Percentiles rank a stretch among this genome's conserved stretches.
Conservation (phyloP, 805 yeast genomes). For the Pichia cephalocereana region DNA sequence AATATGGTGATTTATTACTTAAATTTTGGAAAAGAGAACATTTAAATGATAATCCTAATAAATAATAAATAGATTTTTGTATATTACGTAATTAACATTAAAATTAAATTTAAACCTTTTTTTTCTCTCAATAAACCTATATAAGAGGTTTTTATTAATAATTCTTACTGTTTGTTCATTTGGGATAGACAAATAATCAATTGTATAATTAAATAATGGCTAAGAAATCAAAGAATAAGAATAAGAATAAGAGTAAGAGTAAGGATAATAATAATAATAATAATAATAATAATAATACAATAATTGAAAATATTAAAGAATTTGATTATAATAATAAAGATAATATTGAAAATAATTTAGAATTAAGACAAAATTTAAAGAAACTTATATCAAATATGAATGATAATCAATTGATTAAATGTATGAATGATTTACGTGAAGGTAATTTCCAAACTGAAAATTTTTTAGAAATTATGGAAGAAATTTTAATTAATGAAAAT, state of each 20-base stretch:
- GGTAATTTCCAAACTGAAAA: background rate
- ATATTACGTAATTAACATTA: background rate
- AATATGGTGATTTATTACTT: conserved; percentile 77
- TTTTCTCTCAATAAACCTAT: no score
- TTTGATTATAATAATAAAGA: background rate
- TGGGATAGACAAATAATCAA: no score
- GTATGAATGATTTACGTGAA: background rate
- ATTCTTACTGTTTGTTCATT: no score
- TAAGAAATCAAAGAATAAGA: background rate
- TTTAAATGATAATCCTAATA: no score
- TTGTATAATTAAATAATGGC: no score
- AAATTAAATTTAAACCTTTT: no score
- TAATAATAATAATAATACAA: no score
- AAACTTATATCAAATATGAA: background rate
- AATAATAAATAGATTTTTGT: no score
- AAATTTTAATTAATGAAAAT: background rate
- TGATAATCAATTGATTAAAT: background rate
- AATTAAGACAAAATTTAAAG: background rate
- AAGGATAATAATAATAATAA: no score
- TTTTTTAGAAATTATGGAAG: background rate
- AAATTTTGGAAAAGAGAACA: conserved; percentile 73
- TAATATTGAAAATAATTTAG: conserved; percentile 4
- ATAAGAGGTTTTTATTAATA: no score
- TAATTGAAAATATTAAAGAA: background rate
- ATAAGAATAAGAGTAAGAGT: no score